Evolutionary conservation across 495 filamentous ascomycete species (phyloP), one percentile per base, ranked within the genome.

Genomic region (Aspergillus leporis): DNA sequence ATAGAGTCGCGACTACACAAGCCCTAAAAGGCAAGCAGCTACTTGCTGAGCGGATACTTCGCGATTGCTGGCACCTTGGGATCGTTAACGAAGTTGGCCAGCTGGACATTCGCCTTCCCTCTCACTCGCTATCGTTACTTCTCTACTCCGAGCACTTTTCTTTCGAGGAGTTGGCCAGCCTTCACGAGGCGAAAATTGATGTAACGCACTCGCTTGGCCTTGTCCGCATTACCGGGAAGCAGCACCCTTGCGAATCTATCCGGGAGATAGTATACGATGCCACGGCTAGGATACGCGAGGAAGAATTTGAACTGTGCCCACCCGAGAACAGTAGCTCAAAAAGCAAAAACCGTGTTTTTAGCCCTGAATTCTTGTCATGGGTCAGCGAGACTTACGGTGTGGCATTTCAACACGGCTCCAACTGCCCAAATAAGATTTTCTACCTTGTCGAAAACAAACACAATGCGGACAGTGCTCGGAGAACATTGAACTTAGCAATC

Each of bases 61-160:
- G 75, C 13, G 71, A 76, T 19, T 74, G 69, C 54, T 83, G 80
- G 80, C 56, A 77, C 22, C 53, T 83, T 30, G 71, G 62, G 8
- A 50, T 75, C 16, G 43, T 43, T n/a, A 63, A 68, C 25, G 74
- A 79, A 53, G 36, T 74, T 38, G 80, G 80, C 12, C 74, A 76
- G 54, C 22, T 80, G 28, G 78, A 81, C 28, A 68, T 81, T 16
- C 65, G 53, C 13, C 47, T 81, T 14, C 63, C 67, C 30, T 54
- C 63, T 31, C 53, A 55, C 34, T 56, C 54, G 5, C 48, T 76
- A 18, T 59, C 61, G 8, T 48, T 79, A 36, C 71, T 76, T 8
- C 38, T 70, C 2, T 60, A 64, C 51, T 66, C 70, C 23, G 55
- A 70, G 23, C 56, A 73, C 40, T 76, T 78, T 53, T 78, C 77